Base-by-base conservation (phyloP, 345 rosid genomes). In the Linum trigynum region DNA sequence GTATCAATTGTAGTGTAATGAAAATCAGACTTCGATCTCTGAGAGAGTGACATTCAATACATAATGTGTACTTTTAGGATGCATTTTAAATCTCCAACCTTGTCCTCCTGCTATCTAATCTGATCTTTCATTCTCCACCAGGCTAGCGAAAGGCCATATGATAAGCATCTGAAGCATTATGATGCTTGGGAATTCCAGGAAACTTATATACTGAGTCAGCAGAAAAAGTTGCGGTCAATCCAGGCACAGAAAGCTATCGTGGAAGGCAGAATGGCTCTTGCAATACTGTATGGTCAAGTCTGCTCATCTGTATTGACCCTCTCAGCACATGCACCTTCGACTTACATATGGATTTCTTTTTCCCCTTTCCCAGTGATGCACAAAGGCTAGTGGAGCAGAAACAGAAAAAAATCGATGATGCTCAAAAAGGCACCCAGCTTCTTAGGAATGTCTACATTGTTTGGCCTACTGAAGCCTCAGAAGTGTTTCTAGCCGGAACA, bases 151-250 rank as follows among this genome's bases (percentile, higher is more conserved):
- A 73, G 71, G 55, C 62, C 77, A 55, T 58, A 2, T 43, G 50
- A 43, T 43, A 11, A 43, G 9, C 53, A 48, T 67, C 79, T 72
- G 55, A 74, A 81, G 71, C 86, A 85, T 70, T 78, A 80, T 70
- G 97, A 94, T 86, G 86, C 86, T 58, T 82, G 75, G 89, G 99
- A 94, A 78, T 94, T 81, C 70, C 88, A 88, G 70, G 91, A 88
- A 76, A 86, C 77, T 69, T 92, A 86, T 75, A 82, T 90, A 74
- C 82, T 84, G 68, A 68, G 71, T 72, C 88, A 92, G 62, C 84
- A 74, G 71, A 80, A 79, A 79, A 81, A 78, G 74, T 65, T 94
- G 74, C 86, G 97, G 63, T 86, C 99, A 57, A 77, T 80, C 71
- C 88, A 86, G 53, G 96, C 97, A 38, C 90, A 86, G 77, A 58